phyloP scores from a whole-genome alignment of 1,139 yeast species.

The Geotrichum macrosporum region DNA sequence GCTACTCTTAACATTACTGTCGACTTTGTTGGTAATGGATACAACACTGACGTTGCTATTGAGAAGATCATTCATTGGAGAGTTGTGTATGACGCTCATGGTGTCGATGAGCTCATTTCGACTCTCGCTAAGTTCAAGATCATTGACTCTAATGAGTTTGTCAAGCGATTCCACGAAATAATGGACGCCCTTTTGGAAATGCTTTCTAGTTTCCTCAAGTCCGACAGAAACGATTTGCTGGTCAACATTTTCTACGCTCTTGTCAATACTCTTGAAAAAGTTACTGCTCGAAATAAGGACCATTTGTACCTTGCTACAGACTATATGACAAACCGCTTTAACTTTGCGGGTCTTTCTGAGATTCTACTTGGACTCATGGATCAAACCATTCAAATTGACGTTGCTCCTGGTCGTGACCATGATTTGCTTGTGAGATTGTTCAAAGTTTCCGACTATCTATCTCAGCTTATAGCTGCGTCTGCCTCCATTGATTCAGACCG shows the following conservation, averaged over 20 bases:
- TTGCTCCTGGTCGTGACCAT: constrained; percentile 26
- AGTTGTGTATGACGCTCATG: constrained; percentile 41
- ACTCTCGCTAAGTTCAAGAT: constrained; percentile 28
- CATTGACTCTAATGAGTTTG: constrained; percentile 31
- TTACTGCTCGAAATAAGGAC: constrained; percentile 29
- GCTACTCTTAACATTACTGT: constrained; percentile 43
- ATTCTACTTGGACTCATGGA: constrained; percentile 27
- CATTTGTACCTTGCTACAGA: constrained; percentile 31
- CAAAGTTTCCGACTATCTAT: constrained; percentile 30
- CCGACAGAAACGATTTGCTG: constrained; percentile 30
- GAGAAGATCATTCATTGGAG: constrained; percentile 57
- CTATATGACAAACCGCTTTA: constrained; percentile 30
- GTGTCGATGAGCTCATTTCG: constrained; percentile 34
- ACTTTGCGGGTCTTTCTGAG: constrained; percentile 32
- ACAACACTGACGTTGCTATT: constrained; percentile 57
- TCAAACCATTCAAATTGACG: constrained; percentile 24
- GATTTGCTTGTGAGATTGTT: constrained; percentile 27
- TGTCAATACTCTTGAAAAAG: constrained; percentile 32
- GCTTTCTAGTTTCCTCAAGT: constrained; percentile 28
- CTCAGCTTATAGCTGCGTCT: constrained; percentile 32
- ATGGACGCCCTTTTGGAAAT: constrained; percentile 43
- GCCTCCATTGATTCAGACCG: constrained; percentile 31
- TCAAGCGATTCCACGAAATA: constrained; percentile 35
- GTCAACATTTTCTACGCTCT: constrained; percentile 31
- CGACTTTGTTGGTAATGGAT: constrained; percentile 66